Evolutionary conservation across 83 land plant species (phyloP).

Genomic region (Picea abies): DNA sequence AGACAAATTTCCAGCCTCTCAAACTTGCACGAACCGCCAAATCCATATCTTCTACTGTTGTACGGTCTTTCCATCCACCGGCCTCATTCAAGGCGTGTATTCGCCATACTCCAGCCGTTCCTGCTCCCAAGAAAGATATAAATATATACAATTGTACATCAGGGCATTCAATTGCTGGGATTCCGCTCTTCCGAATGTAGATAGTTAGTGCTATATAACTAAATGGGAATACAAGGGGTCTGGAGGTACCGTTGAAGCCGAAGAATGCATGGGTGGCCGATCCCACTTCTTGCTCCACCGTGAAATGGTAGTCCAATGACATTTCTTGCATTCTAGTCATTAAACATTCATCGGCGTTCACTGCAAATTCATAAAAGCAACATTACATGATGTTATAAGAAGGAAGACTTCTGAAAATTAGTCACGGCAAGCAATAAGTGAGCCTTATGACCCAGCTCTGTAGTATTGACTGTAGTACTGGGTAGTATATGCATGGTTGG

Average conservation of each 20-base stretch:
- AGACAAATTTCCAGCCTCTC: conserved; percentile 66
- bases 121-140: conserved; percentile 12
- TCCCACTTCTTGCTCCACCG: conserved; percentile 67
- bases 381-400: too few species aligned
- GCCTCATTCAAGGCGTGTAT: conserved; percentile 60
- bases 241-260: conserved; percentile 60
- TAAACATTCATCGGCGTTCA: conserved; percentile 60
- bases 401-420: too few species aligned
- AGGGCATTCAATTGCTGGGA: too few species aligned
- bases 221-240: too few species aligned
- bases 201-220: too few species aligned
- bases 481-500: too few species aligned
- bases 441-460: too few species aligned
- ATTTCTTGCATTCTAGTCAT: conserved; percentile 76
- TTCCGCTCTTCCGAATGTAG: too few species aligned
- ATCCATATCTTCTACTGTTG: conserved; percentile 78
- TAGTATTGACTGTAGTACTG: too few species aligned
- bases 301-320: conserved; percentile 59
- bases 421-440: too few species aligned
- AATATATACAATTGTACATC: too few species aligned
- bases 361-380: conserved; percentile 22
- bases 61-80: conserved; percentile 73
- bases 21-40: conserved; percentile 67
- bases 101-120: conserved; percentile 79
- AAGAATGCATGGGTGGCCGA: conserved; percentile 72